phyloP scores from a whole-genome alignment of 345 rosid species.

The Gossypium raimondii region DNA sequence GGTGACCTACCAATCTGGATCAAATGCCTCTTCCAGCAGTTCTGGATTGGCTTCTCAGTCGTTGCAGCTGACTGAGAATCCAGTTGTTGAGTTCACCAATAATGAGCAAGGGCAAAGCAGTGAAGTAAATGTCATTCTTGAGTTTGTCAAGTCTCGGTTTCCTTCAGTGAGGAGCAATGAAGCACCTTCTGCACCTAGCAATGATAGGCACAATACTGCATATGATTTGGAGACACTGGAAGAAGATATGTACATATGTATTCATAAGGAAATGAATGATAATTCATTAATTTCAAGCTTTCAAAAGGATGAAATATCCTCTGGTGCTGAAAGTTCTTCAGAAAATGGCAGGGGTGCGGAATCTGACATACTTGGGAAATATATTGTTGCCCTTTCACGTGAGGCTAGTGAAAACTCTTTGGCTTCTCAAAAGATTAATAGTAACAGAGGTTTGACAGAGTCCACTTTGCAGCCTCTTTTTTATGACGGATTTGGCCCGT shows the following conservation, averaged over 20 bases:
- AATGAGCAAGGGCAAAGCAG: conserved; percentile 38
- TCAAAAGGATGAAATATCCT: conserved; percentile 23
- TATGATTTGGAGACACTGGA: conserved; percentile 55
- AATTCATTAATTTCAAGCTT: conserved; percentile 23
- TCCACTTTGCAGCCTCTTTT: conserved; percentile 28
- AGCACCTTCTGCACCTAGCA: conserved; percentile 34
- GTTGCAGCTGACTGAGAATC: conserved; percentile 42
- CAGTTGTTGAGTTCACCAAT: conserved; percentile 37
- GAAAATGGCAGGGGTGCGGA: conserved; percentile 34
- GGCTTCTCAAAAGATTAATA: conserved; percentile 38
- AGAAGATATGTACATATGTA: conserved; percentile 47
- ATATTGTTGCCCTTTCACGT: conserved; percentile 47
- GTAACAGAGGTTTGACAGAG: conserved; percentile 26
- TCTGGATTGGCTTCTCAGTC: conserved; percentile 38
- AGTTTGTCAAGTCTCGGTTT: conserved; percentile 46
- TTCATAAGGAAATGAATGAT: conserved; percentile 37
- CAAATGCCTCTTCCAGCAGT: conserved; percentile 29
- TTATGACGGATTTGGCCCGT: conserved; percentile 70
- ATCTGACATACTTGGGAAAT: conserved; percentile 45
- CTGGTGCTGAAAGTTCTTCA: conserved; percentile 30
- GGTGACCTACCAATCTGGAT: conserved; percentile 32
- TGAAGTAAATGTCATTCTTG: conserved; percentile 50
- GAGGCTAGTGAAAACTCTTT: conserved; percentile 38
- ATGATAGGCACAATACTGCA: conserved; percentile 36
- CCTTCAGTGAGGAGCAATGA: conserved; percentile 42